These are phyloP conservation scores for Blastobotrys petasosporus DNA, from an alignment of 1,139 yeast species.

Conservation along the genomic window DNA sequence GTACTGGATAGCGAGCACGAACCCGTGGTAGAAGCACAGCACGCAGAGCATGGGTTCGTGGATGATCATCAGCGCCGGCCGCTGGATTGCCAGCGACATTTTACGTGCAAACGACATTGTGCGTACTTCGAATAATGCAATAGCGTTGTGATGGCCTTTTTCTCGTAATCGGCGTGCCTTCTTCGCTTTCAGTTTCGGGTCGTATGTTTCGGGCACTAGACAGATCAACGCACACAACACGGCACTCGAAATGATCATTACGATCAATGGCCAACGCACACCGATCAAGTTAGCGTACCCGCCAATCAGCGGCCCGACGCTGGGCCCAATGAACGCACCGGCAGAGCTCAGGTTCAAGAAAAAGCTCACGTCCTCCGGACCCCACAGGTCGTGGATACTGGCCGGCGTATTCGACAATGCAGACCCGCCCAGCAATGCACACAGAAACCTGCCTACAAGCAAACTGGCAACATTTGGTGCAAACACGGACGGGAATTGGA, in stretches of 20 bases:
- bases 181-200: conserved; percentile 41
- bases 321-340: conserved; percentile 62
- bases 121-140: background rate
- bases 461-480: conserved; percentile 67
- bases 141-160: background rate
- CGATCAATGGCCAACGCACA: conserved; percentile 49
- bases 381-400: conserved; percentile 66
- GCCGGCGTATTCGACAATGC: conserved; percentile 81
- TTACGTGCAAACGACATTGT: conserved; percentile 3
- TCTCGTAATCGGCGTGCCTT: conserved; percentile 31
- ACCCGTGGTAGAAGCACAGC: conserved; percentile 32
- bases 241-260: conserved; percentile 57
- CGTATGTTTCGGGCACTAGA: conserved; percentile 59
- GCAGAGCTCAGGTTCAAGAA: conserved; percentile 60
- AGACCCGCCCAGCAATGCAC: conserved; percentile 57
- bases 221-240: conserved; percentile 41
- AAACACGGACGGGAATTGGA: conserved; percentile 55
- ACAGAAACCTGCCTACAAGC: conserved; percentile 53
- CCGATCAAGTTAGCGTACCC: conserved; percentile 38
- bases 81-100: background rate
- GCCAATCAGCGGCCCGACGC: conserved; percentile 55
- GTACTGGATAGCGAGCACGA: conserved; percentile 53
- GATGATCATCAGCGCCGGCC: conserved; percentile 5
- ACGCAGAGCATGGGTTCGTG: conserved; percentile 6
- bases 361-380: conserved; percentile 53